Evolutionary conservation across 2,329 filamentous ascomycete genomes (phyloP).

Genomic region (Neopestalotiopsis clavispora): DNA sequence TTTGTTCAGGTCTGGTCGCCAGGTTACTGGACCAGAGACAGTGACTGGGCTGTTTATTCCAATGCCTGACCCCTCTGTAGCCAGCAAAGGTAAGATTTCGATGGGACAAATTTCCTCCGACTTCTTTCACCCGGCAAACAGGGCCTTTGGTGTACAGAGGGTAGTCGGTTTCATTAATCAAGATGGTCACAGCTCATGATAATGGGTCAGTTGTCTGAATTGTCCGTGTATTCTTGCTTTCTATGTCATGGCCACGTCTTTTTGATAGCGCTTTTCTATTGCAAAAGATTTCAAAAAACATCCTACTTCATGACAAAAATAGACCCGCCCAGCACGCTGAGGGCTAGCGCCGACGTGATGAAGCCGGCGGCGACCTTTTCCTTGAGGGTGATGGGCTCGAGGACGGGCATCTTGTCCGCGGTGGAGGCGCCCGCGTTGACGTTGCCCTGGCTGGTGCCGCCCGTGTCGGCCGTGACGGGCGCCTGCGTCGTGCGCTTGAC

Average conservation of each 20-base stretch:
- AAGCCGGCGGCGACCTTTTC: slow-evolving; percentile 63
- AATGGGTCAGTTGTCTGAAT: too few relatives aligned
- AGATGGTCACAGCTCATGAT: too few relatives aligned
- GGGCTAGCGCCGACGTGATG: slow-evolving; percentile 54
- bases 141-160: too few relatives aligned
- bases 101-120: too few relatives aligned
- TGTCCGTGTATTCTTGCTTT: background rate
- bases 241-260: background rate
- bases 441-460: slow-evolving; percentile 63
- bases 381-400: slow-evolving; percentile 49
- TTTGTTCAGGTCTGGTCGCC: too few relatives aligned
- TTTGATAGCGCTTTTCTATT: background rate
- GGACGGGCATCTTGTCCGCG: slow-evolving; percentile 27
- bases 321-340: slow-evolving; percentile 54
- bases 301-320: slow-evolving; percentile 49
- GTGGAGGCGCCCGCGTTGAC: slow-evolving; percentile 47
- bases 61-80: too few relatives aligned
- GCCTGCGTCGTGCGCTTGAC: slow-evolving; percentile 42
- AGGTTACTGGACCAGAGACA: too few relatives aligned
- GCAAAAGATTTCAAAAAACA: background rate
- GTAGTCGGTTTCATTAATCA: too few relatives aligned
- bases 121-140: too few relatives aligned
- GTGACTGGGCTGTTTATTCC: too few relatives aligned
- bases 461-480: slow-evolving; percentile 58
- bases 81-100: too few relatives aligned